These are phyloP conservation scores for Botrytis medusae DNA, from an alignment of 2,329 filamentous ascomycete species.

Conservation along the genomic window DNA sequence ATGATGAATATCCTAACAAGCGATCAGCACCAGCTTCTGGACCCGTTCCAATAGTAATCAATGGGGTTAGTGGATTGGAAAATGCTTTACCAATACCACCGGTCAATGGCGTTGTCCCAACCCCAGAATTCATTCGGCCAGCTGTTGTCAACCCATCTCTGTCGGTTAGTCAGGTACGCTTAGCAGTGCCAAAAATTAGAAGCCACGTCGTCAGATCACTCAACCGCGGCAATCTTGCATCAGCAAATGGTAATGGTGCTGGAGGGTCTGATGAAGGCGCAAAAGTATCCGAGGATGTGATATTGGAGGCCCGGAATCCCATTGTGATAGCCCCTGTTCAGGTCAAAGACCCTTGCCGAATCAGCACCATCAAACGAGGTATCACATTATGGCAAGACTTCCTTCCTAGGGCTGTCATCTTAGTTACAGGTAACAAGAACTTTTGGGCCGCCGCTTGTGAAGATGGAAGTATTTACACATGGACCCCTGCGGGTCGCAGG, in stretches of 20 bases:
- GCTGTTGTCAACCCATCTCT: slow-evolving; percentile 83
- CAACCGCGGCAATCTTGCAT: slow-evolving; percentile 59
- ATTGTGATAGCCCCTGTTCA: slow-evolving; percentile 52
- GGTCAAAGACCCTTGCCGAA: slow-evolving; percentile 77
- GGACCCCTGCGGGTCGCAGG: slow-evolving; percentile 88
- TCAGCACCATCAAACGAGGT: slow-evolving; percentile 79
- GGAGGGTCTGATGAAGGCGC: slow-evolving; percentile 59
- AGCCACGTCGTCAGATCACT: slow-evolving; percentile 79
- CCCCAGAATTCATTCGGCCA: slow-evolving; percentile 82
- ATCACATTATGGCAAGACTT: slow-evolving; percentile 91
- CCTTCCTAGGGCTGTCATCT: slow-evolving; percentile 79
- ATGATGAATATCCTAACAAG: slow-evolving; percentile 59
- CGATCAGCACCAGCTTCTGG: slow-evolving; percentile 61
- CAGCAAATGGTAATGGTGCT: slow-evolving; percentile 37
- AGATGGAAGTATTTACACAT: slow-evolving; percentile 84
- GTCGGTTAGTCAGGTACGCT: slow-evolving; percentile 75
- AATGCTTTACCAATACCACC: slow-evolving; percentile 65
- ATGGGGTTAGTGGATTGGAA: slow-evolving; percentile 74
- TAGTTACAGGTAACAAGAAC: slow-evolving; percentile 84
- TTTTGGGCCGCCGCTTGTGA: slow-evolving; percentile 95
- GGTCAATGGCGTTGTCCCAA: slow-evolving; percentile 61
- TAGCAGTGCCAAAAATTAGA: slow-evolving; percentile 85
- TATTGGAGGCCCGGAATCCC: slow-evolving; percentile 89
- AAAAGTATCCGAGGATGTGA: slow-evolving; percentile 65
- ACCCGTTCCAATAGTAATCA: slow-evolving; percentile 71